Evolutionary conservation across 805 yeast genomes (phyloP).

Genomic region (Nakazawaea ishiwadae): DNA sequence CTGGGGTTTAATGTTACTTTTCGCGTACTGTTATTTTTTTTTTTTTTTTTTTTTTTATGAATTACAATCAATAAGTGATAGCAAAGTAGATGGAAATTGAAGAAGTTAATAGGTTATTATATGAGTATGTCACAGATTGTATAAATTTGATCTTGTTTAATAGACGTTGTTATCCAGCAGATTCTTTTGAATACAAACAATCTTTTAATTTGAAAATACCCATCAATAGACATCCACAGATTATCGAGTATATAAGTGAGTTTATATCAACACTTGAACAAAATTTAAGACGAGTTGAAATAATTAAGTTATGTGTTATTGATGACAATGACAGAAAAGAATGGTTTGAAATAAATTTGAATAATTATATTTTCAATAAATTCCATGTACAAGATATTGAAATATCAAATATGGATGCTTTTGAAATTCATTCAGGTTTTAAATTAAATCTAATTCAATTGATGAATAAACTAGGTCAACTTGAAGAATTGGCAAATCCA

Average conservation of each 20-base stretch:
- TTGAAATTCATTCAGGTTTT: constrained; percentile 5
- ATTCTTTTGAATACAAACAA: constrained; percentile 38
- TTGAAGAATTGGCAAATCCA: not conserved
- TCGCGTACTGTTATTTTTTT: no score
- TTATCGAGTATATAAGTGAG: constrained; percentile 32
- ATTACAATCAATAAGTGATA: no score
- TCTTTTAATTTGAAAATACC: constrained; percentile 40
- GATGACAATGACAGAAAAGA: not conserved
- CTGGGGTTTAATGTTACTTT: not conserved
- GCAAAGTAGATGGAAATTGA: constrained; percentile 24
- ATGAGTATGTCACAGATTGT: constrained; percentile 47
- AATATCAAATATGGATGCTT: not conserved
- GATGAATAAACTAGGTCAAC: not conserved
- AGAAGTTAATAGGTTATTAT: constrained; percentile 27
- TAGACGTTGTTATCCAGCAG: constrained; percentile 47
- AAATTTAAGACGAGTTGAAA: not conserved
- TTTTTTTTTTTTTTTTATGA: no score
- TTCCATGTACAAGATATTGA: not conserved
- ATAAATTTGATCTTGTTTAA: constrained; percentile 52
- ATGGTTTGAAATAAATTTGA: constrained; percentile 3
- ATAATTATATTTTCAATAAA: constrained; percentile 3
- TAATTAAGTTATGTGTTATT: constrained; percentile 1
- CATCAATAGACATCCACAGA: constrained; percentile 41
- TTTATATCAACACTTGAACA: constrained; percentile 12
- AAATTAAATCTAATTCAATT: constrained; percentile 1